Base-by-base conservation (phyloP, 495 filamentous ascomycete genomes). In the Penicillium malachiteum region DNA sequence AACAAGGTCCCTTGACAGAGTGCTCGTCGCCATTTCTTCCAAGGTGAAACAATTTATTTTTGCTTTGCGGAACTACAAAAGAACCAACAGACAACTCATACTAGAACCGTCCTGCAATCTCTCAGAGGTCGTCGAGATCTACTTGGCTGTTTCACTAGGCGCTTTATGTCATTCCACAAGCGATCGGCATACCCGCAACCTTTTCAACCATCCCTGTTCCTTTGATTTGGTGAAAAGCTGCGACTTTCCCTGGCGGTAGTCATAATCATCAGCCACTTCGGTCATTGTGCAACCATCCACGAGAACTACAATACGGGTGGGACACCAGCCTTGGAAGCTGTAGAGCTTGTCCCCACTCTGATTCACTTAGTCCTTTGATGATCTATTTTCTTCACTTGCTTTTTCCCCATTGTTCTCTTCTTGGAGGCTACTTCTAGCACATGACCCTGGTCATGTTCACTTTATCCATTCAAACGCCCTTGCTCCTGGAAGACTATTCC, bases 81-180 rank as follows among this genome's bases (percentile, higher is more conserved):
- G 41, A 44, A 30, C 2, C 21, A 12, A 26, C 17, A 12, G 9
- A 44, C 10, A 26, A 21, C 10, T 17, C 16, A 44, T 21, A 26
- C 17, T 26, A 26, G 4, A 1, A 4, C 21, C 21, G 21, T 26
- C 21, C 12, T 17, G 12, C 43, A 56, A 51, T 60, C 52, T 55
- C 34, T 37, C 51, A 58, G 42, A 53, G 59, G 59, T 57, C 56
- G 50, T 56, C 47, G 48, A 43, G 37, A 51, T 50, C 58, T 57
- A 37, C 55, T 59, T 59, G 53, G 58, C 52, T 57, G 70, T 74
- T 74, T 73, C 70, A 71, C 67, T 55, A 67, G 58, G 67, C 73
- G 71, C 73, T 58, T 76, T 71, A 76, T 76, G 73, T 76, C 73
- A 74, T 74, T 58, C 50, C 49, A 55, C 52, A 56, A 38, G 8